Conservation (phyloP, 768 basidiomycete genomes). For the Kwoniella dejecticola region DNA sequence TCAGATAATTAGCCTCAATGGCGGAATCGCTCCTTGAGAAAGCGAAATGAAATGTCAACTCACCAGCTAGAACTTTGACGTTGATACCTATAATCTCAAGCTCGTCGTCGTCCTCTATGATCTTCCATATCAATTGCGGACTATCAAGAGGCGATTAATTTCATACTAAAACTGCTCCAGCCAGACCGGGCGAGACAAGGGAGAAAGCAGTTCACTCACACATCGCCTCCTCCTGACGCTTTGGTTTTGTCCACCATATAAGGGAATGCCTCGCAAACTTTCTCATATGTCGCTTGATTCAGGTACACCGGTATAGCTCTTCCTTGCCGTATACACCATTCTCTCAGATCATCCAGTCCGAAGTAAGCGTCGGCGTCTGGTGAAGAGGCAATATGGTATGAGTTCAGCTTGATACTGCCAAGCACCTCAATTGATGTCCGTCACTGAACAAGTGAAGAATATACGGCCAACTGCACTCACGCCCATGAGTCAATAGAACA, state of each 20-base stretch:
- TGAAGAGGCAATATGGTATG: too few relatives aligned
- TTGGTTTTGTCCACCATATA: constrained; percentile 71
- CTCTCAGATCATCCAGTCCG: constrained; percentile 84
- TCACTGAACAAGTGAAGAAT: too few relatives aligned
- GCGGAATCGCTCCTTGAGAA: not conserved
- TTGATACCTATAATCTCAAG: constrained; percentile 64
- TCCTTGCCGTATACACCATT: constrained; percentile 49
- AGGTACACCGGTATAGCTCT: constrained; percentile 43
- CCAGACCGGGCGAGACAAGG: too few relatives aligned
- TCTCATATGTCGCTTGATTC: constrained; percentile 36
- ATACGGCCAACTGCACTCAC: too few relatives aligned
- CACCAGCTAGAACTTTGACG: constrained; percentile 52
- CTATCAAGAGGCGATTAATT: too few relatives aligned
- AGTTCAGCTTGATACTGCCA: constrained; percentile 1
- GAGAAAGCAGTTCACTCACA: too few relatives aligned
- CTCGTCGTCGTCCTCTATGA: constrained; percentile 68
- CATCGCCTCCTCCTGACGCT: constrained; percentile 61
- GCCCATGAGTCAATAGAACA: constrained; percentile 82
- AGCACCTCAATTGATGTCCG: too few relatives aligned
- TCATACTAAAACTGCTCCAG: too few relatives aligned
- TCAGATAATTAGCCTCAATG: not conserved
- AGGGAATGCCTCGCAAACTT: constrained; percentile 63
- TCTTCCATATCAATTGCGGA: constrained; percentile 69
- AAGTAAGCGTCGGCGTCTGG: constrained; percentile 69
- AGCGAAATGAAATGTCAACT: constrained; percentile 14